Evolutionary conservation across 257 asterid genomes (phyloP).

Genomic region (Thymus quinquecostatus): DNA sequence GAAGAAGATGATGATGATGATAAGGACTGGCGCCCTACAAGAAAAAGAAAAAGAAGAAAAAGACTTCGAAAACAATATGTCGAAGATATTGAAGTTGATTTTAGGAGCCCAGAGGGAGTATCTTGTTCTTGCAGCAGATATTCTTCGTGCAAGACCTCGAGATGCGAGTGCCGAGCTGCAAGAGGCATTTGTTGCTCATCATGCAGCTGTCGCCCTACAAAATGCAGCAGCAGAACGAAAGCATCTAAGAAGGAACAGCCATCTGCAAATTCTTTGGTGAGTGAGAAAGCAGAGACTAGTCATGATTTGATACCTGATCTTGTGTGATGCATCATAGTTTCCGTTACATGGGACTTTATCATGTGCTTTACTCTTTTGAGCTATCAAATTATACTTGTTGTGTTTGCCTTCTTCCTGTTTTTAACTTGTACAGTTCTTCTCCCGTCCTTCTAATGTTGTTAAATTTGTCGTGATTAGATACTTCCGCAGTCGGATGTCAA

Average conservation of each 20-base stretch:
- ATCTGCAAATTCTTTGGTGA: slow-evolving; percentile 31
- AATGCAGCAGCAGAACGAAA: slow-evolving; percentile 63
- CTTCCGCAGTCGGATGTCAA: too few species aligned
- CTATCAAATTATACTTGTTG: too few species aligned
- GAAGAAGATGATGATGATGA: slow-evolving; percentile 70
- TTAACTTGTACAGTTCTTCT: too few species aligned
- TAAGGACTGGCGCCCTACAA: slow-evolving; percentile 44
- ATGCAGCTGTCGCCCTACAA: slow-evolving; percentile 61
- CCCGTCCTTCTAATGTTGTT: too few species aligned
- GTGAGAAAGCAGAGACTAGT: slow-evolving; percentile 49
- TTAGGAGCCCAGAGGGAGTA: slow-evolving; percentile 9
- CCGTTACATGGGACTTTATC: too few species aligned
- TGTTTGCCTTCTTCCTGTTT: too few species aligned
- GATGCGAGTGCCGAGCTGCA: slow-evolving; percentile 84
- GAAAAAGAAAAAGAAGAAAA: slow-evolving; percentile 44
- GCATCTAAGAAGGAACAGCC: slow-evolving; percentile 26
- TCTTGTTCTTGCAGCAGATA: slow-evolving; percentile 79
- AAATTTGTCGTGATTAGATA: too few species aligned
- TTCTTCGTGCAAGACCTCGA: slow-evolving; percentile 72
- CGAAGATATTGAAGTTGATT: too few species aligned
- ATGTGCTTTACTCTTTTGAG: too few species aligned
- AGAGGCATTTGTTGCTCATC: slow-evolving; percentile 52
- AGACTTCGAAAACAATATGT: slow-evolving; percentile 31
- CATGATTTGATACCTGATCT: neutral
- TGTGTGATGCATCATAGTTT: too few species aligned